phyloP scores from a whole-genome alignment of 139 green algal species.

The Yamagishiella unicocca region DNA sequence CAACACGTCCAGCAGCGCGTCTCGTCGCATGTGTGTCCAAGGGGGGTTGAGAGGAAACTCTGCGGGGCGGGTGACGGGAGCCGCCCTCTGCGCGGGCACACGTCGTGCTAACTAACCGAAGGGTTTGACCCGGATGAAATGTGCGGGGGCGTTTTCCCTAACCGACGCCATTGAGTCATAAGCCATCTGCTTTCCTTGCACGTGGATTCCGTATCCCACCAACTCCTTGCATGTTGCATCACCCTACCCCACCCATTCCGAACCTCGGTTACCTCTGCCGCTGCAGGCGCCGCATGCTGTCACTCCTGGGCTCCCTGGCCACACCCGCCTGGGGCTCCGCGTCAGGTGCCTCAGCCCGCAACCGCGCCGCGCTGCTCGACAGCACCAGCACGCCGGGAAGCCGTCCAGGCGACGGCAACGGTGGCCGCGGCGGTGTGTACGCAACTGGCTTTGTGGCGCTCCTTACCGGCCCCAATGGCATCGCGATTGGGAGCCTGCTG shows the following conservation, averaged over 20 bases:
- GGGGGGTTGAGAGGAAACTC: no score
- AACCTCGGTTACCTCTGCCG: background rate
- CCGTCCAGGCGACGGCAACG: background rate
- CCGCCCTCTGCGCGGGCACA: no score
- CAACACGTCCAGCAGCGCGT: background rate
- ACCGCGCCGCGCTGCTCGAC: background rate
- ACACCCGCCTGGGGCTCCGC: background rate
- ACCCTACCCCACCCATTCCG: no score
- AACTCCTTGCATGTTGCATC: no score
- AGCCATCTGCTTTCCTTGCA: no score
- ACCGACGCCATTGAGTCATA: no score
- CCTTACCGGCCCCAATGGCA: slow-evolving; percentile 22
- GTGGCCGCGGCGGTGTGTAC: background rate
- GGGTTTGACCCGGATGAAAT: no score
- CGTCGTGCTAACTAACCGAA: no score
- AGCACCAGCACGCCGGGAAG: background rate
- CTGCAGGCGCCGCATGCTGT: slow-evolving; percentile 1
- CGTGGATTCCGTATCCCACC: no score
- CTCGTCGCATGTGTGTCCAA: background rate
- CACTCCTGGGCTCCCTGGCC: background rate
- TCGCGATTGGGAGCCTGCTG: slow-evolving; percentile 39
- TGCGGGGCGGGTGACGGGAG: no score
- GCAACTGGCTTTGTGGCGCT: slow-evolving; percentile 14
- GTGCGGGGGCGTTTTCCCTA: no score
- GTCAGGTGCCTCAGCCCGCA: background rate